Percentiles rank a stretch among this genome's conserved stretches.
Conservation (phyloP, 768 basidiomycete species). For the Phylloporus sp. region DNA sequence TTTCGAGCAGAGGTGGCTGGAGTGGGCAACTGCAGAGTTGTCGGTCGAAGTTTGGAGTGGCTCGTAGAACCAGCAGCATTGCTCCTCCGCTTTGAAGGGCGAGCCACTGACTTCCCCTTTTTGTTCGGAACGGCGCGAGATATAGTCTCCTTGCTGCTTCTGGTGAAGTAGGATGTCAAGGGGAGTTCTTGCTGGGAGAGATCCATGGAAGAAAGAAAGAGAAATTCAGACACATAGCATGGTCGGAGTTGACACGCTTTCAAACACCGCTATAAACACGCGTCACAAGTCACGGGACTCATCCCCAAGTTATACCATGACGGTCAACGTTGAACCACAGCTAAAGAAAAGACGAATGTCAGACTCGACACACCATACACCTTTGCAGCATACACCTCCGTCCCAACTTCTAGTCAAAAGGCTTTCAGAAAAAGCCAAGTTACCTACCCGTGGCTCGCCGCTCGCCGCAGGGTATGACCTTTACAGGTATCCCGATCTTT, state of each 20-base stretch:
- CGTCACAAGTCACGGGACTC: slow-evolving; percentile 8
- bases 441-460: slow-evolving; percentile 83
- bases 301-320: slow-evolving; percentile 4
- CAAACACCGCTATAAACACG: slow-evolving; percentile 25
- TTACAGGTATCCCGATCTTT: slow-evolving; percentile 55
- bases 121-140: background rate
- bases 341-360: slow-evolving; percentile 62
- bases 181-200: slow-evolving; percentile 32
- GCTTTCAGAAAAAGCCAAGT: slow-evolving; percentile 71
- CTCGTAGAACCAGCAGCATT: background rate
- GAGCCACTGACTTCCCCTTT: slow-evolving; percentile 5
- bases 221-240: background rate
- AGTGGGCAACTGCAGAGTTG: slow-evolving; percentile 20
- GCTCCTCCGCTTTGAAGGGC: slow-evolving; percentile 17
- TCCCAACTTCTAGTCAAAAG: slow-evolving; percentile 75
- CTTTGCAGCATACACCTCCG: slow-evolving; percentile 39
- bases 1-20: slow-evolving; percentile 20
- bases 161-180: slow-evolving; percentile 26
- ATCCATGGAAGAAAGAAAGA: slow-evolving; percentile 19
- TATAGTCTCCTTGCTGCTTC: slow-evolving; percentile 7
- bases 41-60: slow-evolving; percentile 3
- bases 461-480: slow-evolving; percentile 94
- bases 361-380: slow-evolving; percentile 32
- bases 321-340: slow-evolving; percentile 30
- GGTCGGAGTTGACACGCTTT: slow-evolving; percentile 41